These are phyloP conservation scores for Cryptococcus wingfieldii DNA, from an alignment of 1,284 basidiomycete genomes.

Conservation along the genomic window DNA sequence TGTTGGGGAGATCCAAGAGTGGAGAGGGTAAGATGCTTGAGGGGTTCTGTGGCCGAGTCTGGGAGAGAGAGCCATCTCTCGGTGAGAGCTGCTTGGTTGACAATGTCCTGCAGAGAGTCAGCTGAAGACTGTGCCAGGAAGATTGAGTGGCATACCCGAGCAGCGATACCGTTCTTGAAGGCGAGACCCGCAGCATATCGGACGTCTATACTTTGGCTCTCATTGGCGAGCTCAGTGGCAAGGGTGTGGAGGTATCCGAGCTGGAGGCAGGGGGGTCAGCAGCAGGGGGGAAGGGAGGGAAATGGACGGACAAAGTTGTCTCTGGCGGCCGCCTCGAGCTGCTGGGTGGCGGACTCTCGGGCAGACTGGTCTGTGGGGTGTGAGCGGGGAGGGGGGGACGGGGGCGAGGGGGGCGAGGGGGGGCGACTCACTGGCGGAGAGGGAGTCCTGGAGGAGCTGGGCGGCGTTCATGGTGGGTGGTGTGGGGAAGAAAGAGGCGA, in stretches of 20 bases:
- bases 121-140: not conserved
- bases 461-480: constrained; percentile 72
- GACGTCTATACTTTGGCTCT: constrained; percentile 66
- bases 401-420: constrained; percentile 14
- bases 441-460: constrained; percentile 80
- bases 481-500: not conserved
- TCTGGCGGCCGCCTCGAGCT: constrained; percentile 75
- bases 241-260: constrained; percentile 86
- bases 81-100: constrained; percentile 70
- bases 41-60: constrained; percentile 65
- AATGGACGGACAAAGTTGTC: constrained; percentile 72
- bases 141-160: constrained; percentile 61
- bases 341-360: constrained; percentile 81
- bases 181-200: constrained; percentile 93
- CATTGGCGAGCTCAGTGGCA: constrained; percentile 72
- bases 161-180: constrained; percentile 90
- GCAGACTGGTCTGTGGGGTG: constrained; percentile 60
- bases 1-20: constrained; percentile 70
- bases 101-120: constrained; percentile 59
- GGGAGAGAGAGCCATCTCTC: constrained; percentile 77
- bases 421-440: constrained; percentile 68
- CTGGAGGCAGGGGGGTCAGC: constrained; percentile 51
- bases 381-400: constrained; percentile 17
- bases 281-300: not conserved
- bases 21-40: constrained; percentile 82